Evolutionary conservation across 2,329 filamentous ascomycete genomes (phyloP), one percentile per base, ranked within the genome.

Genomic region (Fusarium devonianum): DNA sequence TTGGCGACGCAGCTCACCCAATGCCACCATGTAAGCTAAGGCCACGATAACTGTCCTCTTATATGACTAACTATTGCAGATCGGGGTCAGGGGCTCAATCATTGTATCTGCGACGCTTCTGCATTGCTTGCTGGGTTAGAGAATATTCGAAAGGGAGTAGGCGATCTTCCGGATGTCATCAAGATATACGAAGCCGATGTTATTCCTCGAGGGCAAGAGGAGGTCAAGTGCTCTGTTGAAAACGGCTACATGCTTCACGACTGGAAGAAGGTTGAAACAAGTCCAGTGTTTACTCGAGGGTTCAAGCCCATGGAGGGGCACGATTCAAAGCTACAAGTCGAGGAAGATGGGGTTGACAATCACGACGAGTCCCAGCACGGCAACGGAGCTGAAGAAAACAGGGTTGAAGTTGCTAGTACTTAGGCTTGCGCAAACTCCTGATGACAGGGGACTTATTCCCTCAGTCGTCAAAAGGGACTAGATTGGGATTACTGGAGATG

Each of bases 251-350:
- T 60, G 56, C 54, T 62, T 38, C 59, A 62, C 11, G 59, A 62
- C 38, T 62, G 59, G 59, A 49, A 62, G 4, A 56, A 60, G 35
- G 52, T 62, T 14, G 44, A 56, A 30, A 14, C 43, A 2, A 62
- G 59, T 11, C 59, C 59, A 6, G 59, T 62, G 2, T 62, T 62
- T 17, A 58, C 54, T 17, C 48, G 54, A 4, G 59, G 59, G 2
- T 62, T 62, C 43, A 62, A 58, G 17, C 59, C 59, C 1, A 62
- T 62, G 59, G 57, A 62, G 10, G 57, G 56, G 2, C 59, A 62
- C 14, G 56, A 58, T 29, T 39, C 45, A 2, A 35, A 45, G 11
- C 34, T 33, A 5, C 21, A 41, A 18, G 30, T 26, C 7, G n/a
- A 38, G 7, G 12, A 26, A 7, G 50, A 36, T 12, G 36, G 23